A percentile compares a stretch with the other conserved stretches of the same genome.
Evolutionary conservation across 202 grass and related monocot species (phyloP).

Genomic region (Musa balbisiana): DNA sequence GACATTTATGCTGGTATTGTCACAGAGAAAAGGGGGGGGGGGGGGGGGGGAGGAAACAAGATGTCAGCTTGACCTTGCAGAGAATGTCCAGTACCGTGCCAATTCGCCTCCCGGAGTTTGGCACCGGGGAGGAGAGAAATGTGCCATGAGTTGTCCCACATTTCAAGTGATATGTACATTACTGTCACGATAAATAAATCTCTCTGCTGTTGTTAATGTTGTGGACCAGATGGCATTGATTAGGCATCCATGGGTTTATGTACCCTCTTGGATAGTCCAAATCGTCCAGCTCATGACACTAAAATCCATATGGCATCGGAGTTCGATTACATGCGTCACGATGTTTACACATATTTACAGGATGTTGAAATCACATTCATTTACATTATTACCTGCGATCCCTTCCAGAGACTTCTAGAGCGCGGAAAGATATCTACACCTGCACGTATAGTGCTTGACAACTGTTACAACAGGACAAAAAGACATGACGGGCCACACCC

Average conservation of each 20-base stretch:
- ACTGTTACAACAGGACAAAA: not conserved
- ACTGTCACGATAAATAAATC: too few relatives aligned
- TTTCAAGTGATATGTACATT: not conserved
- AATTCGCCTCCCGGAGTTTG: not conserved
- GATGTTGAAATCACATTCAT: not conserved
- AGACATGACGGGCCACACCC: not conserved
- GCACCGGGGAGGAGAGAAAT: not conserved
- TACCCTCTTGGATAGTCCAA: not conserved
- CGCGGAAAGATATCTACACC: not conserved
- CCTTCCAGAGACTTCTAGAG: not conserved
- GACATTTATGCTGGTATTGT: too few relatives aligned
- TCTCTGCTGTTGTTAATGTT: too few relatives aligned
- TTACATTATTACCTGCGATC: not conserved
- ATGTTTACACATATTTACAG: not conserved
- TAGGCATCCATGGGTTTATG: too few relatives aligned
- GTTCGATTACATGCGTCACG: not conserved
- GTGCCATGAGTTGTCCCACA: not conserved
- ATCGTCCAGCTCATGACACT: not conserved
- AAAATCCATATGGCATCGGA: not conserved
- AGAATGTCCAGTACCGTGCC: not conserved
- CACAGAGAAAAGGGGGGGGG: too few relatives aligned
- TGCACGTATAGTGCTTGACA: not conserved
- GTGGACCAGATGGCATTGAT: too few relatives aligned
- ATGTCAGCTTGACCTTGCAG: not conserved
- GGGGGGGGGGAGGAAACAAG: too few relatives aligned